Conservation (phyloP, 1,139 yeast species). For the Geotrichum cucujoidarum region DNA sequence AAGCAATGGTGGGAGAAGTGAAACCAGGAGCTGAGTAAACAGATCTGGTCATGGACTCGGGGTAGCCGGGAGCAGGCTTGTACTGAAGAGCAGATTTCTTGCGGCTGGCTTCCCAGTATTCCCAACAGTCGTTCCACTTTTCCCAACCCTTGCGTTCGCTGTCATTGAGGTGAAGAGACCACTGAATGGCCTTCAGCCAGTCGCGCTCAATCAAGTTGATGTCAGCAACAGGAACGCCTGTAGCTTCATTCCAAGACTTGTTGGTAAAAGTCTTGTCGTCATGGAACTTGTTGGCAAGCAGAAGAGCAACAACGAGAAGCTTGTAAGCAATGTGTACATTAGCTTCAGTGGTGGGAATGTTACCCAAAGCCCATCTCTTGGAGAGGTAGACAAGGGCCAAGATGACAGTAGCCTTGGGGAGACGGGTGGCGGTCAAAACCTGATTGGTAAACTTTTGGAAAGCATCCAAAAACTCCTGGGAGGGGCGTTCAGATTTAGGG, state of each 20-base stretch:
- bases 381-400: conserved; percentile 72
- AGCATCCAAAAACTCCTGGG: conserved; percentile 42
- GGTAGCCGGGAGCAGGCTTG: conserved; percentile 8
- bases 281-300: conserved; percentile 88
- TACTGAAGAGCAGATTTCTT: conserved; percentile 15
- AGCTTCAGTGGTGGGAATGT: conserved; percentile 28
- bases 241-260: conserved; percentile 92
- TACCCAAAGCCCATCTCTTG: conserved; percentile 40
- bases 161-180: conserved; percentile 34
- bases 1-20: conserved; percentile 15
- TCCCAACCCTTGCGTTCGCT: conserved; percentile 37
- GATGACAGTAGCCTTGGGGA: conserved; percentile 76
- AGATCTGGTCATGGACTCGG: conserved; percentile 9
- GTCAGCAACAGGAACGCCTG: conserved; percentile 60
- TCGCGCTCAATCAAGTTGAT: conserved; percentile 65
- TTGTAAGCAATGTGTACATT: conserved; percentile 42
- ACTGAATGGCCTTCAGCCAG: conserved; percentile 52
- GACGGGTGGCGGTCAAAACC: conserved; percentile 81
- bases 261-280: conserved; percentile 96
- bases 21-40: conserved; percentile 17
- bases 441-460: conserved; percentile 59
- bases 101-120: conserved; percentile 23
- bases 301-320: conserved; percentile 62
- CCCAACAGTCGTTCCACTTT: conserved; percentile 40
- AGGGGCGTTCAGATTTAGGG: conserved; percentile 23